These are phyloP conservation scores for Apiospora arundinis DNA, from an alignment of 2,329 filamentous ascomycete genomes.

Conservation along the genomic window DNA sequence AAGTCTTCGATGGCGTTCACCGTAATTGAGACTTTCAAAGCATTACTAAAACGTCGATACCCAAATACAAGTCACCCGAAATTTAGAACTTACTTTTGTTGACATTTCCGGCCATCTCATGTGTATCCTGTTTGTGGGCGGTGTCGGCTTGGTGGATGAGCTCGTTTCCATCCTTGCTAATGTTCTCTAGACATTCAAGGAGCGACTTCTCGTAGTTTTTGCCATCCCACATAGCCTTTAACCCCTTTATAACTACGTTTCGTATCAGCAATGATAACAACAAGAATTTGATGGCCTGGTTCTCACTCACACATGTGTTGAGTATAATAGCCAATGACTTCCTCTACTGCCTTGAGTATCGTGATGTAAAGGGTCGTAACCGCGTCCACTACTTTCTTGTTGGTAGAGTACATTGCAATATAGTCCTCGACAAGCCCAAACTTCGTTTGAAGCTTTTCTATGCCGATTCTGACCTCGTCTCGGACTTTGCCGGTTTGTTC, in stretches of 20 bases:
- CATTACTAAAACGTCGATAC: too few species aligned
- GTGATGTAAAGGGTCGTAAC: background rate
- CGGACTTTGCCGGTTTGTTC: background rate
- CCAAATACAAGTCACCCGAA: too few species aligned
- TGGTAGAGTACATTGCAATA: background rate
- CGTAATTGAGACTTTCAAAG: too few species aligned
- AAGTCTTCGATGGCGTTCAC: too few species aligned
- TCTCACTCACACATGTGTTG: background rate
- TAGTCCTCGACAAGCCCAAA: background rate
- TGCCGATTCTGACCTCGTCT: background rate
- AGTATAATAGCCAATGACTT: background rate
- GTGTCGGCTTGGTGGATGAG: slow-evolving; percentile 2
- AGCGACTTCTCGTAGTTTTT: background rate
- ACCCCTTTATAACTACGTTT: background rate
- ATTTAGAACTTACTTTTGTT: too few species aligned
- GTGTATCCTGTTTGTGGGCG: background rate
- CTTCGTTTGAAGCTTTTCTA: background rate
- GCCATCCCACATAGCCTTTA: background rate
- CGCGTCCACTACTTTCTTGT: background rate
- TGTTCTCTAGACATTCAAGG: background rate
- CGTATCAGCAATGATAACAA: background rate
- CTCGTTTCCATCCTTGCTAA: background rate
- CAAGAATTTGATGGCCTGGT: too few species aligned
- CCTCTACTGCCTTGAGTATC: background rate
- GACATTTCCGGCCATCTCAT: background rate